phyloP scores from a whole-genome alignment of 2,329 filamentous ascomycete genomes.

The Fusarium haematococcum region DNA sequence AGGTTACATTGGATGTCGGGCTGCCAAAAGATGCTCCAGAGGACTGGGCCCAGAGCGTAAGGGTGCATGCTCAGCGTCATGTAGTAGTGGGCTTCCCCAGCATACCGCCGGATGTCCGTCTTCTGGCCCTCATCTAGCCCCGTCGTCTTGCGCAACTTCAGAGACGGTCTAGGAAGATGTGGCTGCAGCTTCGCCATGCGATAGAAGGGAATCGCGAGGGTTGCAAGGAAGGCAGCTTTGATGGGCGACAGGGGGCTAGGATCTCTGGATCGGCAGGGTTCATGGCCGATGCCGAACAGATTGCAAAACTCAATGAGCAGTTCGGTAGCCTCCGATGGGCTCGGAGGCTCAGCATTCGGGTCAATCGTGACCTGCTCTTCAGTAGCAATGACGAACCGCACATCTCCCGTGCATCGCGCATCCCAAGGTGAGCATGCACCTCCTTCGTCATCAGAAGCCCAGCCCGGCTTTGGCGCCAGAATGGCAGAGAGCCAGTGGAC shows the following conservation, averaged over 20 bases:
- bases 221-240: slow-evolving; percentile 43
- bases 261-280: slow-evolving; percentile 17
- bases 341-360: slow-evolving; percentile 23
- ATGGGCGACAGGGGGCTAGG: slow-evolving; percentile 34
- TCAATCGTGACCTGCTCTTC: slow-evolving; percentile 33
- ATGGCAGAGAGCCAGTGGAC: slow-evolving; percentile 46
- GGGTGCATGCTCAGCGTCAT: slow-evolving; percentile 49
- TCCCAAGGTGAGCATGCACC: slow-evolving; percentile 37
- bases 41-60: slow-evolving; percentile 38
- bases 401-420: slow-evolving; percentile 26
- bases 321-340: slow-evolving; percentile 35
- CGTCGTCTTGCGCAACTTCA: slow-evolving; percentile 14
- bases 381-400: slow-evolving; percentile 38
- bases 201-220: slow-evolving; percentile 44
- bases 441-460: slow-evolving; percentile 34
- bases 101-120: slow-evolving; percentile 34
- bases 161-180: slow-evolving; percentile 32
- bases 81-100: slow-evolving; percentile 41
- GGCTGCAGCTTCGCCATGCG: slow-evolving; percentile 43
- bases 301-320: slow-evolving; percentile 43
- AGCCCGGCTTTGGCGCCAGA: slow-evolving; percentile 36
- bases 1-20: slow-evolving; percentile 47
- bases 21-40: slow-evolving; percentile 50
- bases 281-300: slow-evolving; percentile 41
- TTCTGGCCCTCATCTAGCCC: slow-evolving; percentile 17